Evolutionary conservation across 1,284 basidiomycete genomes (phyloP), one percentile per base, ranked within the genome.

Genomic region (Ceratobasidium sp.): DNA sequence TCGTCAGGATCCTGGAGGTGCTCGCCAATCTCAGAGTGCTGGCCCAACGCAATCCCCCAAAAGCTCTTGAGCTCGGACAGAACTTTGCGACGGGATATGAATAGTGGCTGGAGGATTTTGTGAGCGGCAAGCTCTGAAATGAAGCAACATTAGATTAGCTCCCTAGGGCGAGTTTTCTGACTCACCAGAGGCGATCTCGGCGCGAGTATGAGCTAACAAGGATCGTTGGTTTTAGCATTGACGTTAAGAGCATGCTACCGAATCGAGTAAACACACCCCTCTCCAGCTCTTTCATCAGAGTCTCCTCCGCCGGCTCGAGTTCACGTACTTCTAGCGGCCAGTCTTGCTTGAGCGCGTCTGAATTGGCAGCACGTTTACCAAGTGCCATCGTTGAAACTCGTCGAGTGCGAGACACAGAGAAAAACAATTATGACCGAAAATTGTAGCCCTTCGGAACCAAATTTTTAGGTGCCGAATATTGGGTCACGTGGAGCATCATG

Each of bases 1-100:
- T 95, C 93, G 38, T 90, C 88, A 10, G 73, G 56, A 23, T 75
- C 61, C 28, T 54, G n/a, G 46, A 75, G 48, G 62, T 75, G 62
- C 23, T 75, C 44, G 48, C 73, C 62, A 28, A 75, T 66, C 38
- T 75, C 73, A 17, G 61, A 38, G 50, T 75, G 73, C 38, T 75
- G 73, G 9, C 50, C 48, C 17, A 75, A 50, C 23, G 73, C 73
- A 56, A 75, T 75, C n/a, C 73, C 73, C 73, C 73, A 75, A 48
- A 75, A 75, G 62, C 66, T 52, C 42, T 75, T 75, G 10, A 65
- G 73, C 17, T 62, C 61, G 40, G 73, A 62, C 15, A 75, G 50
- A 54, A 62, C 62, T 38, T 64, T 50, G 6, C 73, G 73, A 28
- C 73, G 73, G 23, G 73, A 64, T 20, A 38, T 50, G n/a, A 65